Percentiles rank a stretch among this genome's conserved stretches.
Evolutionary conservation across 768 basidiomycete species (phyloP).

Genomic region (Gloeophyllum trabeum): DNA sequence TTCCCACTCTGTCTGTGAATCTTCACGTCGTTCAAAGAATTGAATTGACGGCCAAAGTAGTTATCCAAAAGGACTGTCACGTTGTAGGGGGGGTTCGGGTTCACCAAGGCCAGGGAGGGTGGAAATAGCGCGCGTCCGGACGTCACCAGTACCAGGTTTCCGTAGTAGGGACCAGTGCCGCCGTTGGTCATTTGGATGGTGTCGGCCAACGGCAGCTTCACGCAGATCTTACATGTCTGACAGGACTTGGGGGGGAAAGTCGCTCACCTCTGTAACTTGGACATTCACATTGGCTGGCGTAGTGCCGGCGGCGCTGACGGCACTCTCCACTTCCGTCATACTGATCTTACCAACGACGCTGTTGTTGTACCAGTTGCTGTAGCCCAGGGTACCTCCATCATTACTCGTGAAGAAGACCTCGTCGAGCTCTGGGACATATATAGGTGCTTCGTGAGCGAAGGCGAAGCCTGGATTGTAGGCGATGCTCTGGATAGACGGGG

Average conservation of each 20-base stretch:
- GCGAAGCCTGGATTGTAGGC: constrained; percentile 51
- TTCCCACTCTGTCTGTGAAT: constrained; percentile 54
- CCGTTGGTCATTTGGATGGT: constrained; percentile 63
- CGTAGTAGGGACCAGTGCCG: constrained; percentile 51
- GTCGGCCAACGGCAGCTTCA: constrained; percentile 51
- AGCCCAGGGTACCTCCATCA: constrained; percentile 52
- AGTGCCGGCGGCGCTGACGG: constrained; percentile 23
- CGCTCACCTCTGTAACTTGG: too few relatives aligned
- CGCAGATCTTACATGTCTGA: too few relatives aligned
- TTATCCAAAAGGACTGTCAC: constrained; percentile 66
- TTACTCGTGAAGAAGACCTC: constrained; percentile 67
- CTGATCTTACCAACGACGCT: constrained; percentile 53
- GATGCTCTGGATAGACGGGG: constrained; percentile 47
- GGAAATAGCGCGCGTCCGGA: constrained; percentile 56
- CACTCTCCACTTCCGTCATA: constrained; percentile 40
- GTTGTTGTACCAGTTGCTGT: constrained; percentile 52
- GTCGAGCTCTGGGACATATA: constrained; percentile 57
- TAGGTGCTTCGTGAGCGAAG: constrained; percentile 72
- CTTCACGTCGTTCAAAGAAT: constrained; percentile 73
- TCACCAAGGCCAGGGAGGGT: constrained; percentile 52
- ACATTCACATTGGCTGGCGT: constrained; percentile 37
- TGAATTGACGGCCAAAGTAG: constrained; percentile 72
- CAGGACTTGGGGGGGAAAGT: too few relatives aligned
- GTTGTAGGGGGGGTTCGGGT: constrained; percentile 54
- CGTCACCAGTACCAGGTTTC: constrained; percentile 46